Percentiles rank a stretch among this genome's conserved stretches.
These are phyloP conservation scores for Pseudomonodictys pantanalensis DNA, from an alignment of 495 filamentous ascomycete genomes.

Conservation along the genomic window DNA sequence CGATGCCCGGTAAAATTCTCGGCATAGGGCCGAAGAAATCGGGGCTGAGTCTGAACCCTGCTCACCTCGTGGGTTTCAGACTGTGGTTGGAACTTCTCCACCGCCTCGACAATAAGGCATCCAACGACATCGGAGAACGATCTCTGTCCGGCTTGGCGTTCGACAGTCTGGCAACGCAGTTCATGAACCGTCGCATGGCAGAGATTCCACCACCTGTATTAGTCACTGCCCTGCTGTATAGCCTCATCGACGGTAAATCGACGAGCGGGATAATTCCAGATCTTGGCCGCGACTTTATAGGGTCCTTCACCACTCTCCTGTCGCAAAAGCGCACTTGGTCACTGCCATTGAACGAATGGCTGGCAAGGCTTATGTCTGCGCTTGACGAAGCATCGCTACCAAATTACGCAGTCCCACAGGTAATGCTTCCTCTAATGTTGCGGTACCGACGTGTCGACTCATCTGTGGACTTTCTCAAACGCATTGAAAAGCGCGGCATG, in stretches of 20 bases:
- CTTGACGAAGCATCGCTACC: neutral
- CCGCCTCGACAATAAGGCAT: neutral
- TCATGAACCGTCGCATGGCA: neutral
- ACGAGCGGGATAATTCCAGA: neutral
- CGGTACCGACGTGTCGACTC: neutral
- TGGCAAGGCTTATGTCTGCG: conserved; percentile 1
- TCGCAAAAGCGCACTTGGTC: neutral
- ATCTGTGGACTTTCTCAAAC: neutral
- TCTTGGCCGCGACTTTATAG: neutral
- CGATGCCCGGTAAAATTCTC: neutral
- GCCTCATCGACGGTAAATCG: neutral
- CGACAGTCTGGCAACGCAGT: neutral
- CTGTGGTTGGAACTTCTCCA: conserved; percentile 1
- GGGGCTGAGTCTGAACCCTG: neutral
- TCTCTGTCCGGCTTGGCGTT: conserved; percentile 1
- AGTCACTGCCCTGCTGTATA: neutral
- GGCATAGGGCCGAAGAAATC: neutral
- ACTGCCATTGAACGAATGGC: neutral
- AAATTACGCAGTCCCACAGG: neutral
- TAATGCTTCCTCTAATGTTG: neutral
- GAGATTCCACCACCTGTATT: neutral
- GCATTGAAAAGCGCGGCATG: neutral
- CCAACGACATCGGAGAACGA: neutral
- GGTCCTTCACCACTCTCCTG: neutral
- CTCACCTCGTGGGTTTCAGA: neutral